Conservation (phyloP, 345 rosid species). For the Aquilaria malaccensis region DNA sequence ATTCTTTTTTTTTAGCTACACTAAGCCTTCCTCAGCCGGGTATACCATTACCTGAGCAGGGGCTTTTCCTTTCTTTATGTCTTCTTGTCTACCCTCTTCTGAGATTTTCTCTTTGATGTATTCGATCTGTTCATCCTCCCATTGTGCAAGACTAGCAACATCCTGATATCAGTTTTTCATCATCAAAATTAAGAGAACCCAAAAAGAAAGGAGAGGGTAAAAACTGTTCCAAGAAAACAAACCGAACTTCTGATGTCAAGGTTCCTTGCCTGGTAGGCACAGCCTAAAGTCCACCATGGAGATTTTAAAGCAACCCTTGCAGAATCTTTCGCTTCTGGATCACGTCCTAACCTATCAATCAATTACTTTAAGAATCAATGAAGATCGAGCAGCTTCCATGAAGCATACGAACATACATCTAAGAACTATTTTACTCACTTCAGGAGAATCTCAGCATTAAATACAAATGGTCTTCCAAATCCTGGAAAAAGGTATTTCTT, state of each 20-base stretch:
- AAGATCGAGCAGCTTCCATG: background rate
- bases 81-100: conserved; percentile 71
- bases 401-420: conserved; percentile 1
- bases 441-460: conserved; percentile 59
- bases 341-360: conserved; percentile 52
- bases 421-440: conserved; percentile 34
- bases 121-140: conserved; percentile 94
- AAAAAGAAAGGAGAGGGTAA: background rate
- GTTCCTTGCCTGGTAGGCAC: conserved; percentile 51
- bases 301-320: conserved; percentile 82
- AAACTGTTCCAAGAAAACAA: background rate
- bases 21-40: background rate
- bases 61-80: conserved; percentile 80
- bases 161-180: conserved; percentile 29
- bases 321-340: conserved; percentile 78
- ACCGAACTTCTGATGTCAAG: background rate
- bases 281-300: conserved; percentile 95
- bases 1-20: too few relatives aligned
- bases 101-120: conserved; percentile 71
- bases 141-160: conserved; percentile 65
- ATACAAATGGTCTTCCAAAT: conserved; percentile 89
- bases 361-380: conserved; percentile 9
- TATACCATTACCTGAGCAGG: conserved; percentile 48
- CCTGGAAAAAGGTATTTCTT: conserved; percentile 82
- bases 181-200: background rate